Base-by-base conservation (phyloP, 2,329 filamentous ascomycete genomes). In the Mollisia scopiformis region DNA sequence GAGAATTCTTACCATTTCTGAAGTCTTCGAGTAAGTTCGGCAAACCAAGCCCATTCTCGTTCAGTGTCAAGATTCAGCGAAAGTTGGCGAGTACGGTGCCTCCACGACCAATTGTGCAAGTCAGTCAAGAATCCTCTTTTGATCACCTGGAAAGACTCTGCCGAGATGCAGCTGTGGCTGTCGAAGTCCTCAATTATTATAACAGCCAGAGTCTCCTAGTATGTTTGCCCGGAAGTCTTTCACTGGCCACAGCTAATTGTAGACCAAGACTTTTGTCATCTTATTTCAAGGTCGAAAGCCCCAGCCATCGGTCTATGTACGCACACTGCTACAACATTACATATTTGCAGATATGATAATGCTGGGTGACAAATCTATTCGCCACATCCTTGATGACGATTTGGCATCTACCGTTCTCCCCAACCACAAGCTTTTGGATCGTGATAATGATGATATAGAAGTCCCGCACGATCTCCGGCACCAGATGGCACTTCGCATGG, bases 41-140 rank as follows among this genome's bases (percentile, higher is more conserved):
- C 0, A 86, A 82, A 54, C 75, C 85, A 0, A 86, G 96, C 0
- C 83, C 88, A 0, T 87, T 88, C n/a, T 87, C 93, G 0, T 98
- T 97, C 74, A 97, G 92, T 69, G 86, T 87, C 25, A 96, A 97
- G 72, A 83, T 98, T 37, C 95, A 99, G 73, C 85, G 93, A n/a
- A 90, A 90, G 64, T 81, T 99, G 31, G 93, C 95, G 0, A 97
- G 93, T 68, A 97, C 93, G 0, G 93, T 97, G 69, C 95, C 95
- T 3, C 95, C 95, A 7, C 85, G 94, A 8, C 93, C 94, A 0
- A 94, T 97, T 68, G 91, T 97, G 11, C 83, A 92, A 56, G 79
- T 93, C 2, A 85, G 84, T 27, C 89, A 91, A 67, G 84, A 88
- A 14, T 88, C 92, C 69, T 90, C 93, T 0, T 84, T 89, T 64